Evolutionary conservation across 768 basidiomycete species (phyloP), one percentile per base, ranked within the genome.

Genomic region (Macrolepiota fuliginosa): DNA sequence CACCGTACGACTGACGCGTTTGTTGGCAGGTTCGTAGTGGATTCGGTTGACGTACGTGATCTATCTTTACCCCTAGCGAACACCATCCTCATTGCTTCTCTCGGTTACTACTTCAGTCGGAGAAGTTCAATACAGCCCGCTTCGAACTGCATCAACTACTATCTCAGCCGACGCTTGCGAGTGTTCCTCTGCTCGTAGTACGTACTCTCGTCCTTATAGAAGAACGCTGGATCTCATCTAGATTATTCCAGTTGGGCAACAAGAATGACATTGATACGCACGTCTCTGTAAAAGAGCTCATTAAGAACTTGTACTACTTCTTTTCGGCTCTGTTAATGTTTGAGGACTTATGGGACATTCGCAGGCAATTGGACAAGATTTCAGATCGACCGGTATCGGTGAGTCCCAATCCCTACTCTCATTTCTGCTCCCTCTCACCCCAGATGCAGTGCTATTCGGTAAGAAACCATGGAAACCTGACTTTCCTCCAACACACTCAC

Each of bases 251-350:
- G 91, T 80, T 97, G 22, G 95, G 94, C 3, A 97, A 97, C 75
- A 97, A 97, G 77, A 96, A 94, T 65, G 95, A 97, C 71, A 66
- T 96, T 1, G 82, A 88, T 2, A 84, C 80, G 9, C 91, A 93
- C 62, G 84, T 88, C 13, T 72, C 86, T 9, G 90, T 96, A 2
- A 91, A 94, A 65, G 92, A 94, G 52, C 77, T 97, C 42, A 97
- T 97, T 56, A 81, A 78, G 51, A 83, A 83, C 55, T 75, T 95
- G 94, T 91, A 66, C 64, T 88, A 74, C 32, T 42, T 39, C 25
- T 32, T 7, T 42, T 58, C 24, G 51, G 13, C 17, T 62, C 35
- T 32, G 53, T 52, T 39, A 35, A 42, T 39, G 25, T 15, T 25
- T 19, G 17, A 47, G 42, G 6, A n/a, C 58, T 61, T 5, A 61